These are phyloP conservation scores for Prunus padus DNA, from an alignment of 306 rosid genomes.

Conservation along the genomic window DNA sequence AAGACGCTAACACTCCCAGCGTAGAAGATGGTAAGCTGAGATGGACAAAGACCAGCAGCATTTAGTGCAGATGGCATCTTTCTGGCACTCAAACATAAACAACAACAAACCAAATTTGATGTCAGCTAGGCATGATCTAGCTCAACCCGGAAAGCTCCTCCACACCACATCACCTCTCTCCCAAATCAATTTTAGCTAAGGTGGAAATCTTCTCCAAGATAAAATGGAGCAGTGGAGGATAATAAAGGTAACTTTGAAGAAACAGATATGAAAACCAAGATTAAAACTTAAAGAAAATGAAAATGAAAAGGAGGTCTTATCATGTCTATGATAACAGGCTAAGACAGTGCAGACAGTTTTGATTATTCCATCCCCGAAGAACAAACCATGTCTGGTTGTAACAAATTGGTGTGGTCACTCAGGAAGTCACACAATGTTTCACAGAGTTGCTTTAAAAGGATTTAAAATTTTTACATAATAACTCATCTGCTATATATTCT, in stretches of 20 bases:
- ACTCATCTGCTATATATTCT: not conserved
- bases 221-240: too few species aligned
- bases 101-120: not conserved
- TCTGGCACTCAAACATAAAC: conserved; percentile 36
- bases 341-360: too few species aligned
- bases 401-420: too few species aligned
- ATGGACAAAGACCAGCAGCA: conserved; percentile 7
- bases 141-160: not conserved
- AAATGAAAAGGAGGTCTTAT: too few species aligned
- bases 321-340: too few species aligned
- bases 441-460: not conserved
- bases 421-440: not conserved
- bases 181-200: too few species aligned
- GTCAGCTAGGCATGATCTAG: conserved; percentile 7
- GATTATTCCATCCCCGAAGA: not conserved
- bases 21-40: conserved; percentile 53
- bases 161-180: too few species aligned
- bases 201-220: too few species aligned
- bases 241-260: not conserved
- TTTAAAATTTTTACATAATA: not conserved
- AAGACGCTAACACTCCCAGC: conserved; percentile 56
- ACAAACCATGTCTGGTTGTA: too few species aligned
- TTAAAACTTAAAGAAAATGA: not conserved
- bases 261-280: not conserved
- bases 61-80: conserved; percentile 38